phyloP scores from a whole-genome alignment of 805 yeast species.

The Pichia kluyveri region DNA sequence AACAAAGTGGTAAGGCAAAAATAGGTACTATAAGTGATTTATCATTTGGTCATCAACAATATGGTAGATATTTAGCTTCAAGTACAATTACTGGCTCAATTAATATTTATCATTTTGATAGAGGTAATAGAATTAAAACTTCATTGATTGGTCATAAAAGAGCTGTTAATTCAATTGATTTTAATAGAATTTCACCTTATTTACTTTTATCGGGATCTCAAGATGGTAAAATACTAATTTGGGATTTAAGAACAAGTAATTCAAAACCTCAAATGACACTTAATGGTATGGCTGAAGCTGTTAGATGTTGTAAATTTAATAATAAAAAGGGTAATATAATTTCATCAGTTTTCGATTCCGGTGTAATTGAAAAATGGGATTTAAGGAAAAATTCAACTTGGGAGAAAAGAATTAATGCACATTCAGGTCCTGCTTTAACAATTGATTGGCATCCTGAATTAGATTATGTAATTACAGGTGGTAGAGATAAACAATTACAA shows the following conservation, averaged over 20 bases:
- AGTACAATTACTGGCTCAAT: constrained; percentile 42
- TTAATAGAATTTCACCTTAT: constrained; percentile 31
- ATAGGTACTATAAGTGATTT: constrained; percentile 35
- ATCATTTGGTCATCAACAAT: constrained; percentile 32
- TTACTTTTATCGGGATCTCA: constrained; percentile 59
- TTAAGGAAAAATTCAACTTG: constrained; percentile 51
- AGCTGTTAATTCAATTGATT: constrained; percentile 37
- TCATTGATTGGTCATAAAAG: constrained; percentile 34
- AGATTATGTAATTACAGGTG: constrained; percentile 84
- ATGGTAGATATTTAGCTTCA: constrained; percentile 32
- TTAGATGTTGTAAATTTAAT: constrained; percentile 45
- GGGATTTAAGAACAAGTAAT: constrained; percentile 53
- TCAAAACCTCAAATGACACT: constrained; percentile 43
- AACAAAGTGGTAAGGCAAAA: constrained; percentile 19
- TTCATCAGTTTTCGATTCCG: constrained; percentile 82
- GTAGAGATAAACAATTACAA: constrained; percentile 77
- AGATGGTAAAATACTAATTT: constrained; percentile 67
- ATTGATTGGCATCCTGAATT: constrained; percentile 80
- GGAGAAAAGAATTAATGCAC: constrained; percentile 78
- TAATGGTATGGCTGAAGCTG: constrained; percentile 63
- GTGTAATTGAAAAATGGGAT: constrained; percentile 82
- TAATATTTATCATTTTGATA: constrained; percentile 22
- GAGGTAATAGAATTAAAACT: constrained; percentile 22
- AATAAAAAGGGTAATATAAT: constrained; percentile 46
- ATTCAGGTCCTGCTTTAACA: constrained; percentile 83